These are phyloP conservation scores for Gracilariopsis chorda DNA, from an alignment of 23 red algal genomes.

Conservation along the genomic window DNA sequence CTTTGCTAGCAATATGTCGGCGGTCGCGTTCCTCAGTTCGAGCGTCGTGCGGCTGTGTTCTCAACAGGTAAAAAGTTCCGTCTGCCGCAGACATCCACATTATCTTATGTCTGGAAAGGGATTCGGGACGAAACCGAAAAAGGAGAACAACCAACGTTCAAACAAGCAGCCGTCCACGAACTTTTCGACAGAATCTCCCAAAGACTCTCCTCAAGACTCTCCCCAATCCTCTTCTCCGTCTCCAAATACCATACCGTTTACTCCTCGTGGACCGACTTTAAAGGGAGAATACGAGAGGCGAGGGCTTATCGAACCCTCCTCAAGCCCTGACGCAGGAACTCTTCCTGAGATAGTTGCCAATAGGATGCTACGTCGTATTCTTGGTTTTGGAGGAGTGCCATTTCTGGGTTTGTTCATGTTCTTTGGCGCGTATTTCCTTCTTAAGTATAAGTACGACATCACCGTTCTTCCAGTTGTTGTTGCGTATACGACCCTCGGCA, in stretches of 20 bases:
- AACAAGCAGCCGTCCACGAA: not conserved
- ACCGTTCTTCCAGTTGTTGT: constrained; percentile 70
- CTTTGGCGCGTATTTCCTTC: constrained; percentile 71
- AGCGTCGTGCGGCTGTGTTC: not conserved
- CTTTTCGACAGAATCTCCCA: not conserved
- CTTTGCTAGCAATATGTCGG: not conserved
- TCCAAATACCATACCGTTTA: not conserved
- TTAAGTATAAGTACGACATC: constrained; percentile 71
- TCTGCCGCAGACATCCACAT: not conserved
- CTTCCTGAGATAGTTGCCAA: constrained; percentile 74
- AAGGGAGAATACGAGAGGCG: constrained; percentile 25
- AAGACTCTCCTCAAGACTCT: no score
- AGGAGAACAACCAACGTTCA: not conserved
- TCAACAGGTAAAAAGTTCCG: not conserved
- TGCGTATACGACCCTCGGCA: constrained; percentile 65
- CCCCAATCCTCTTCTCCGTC: not conserved
- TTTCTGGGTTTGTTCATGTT: constrained; percentile 51
- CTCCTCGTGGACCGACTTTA: constrained; percentile 19
- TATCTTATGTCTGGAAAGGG: not conserved
- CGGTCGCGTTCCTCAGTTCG: not conserved
- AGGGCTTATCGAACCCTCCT: constrained; percentile 15
- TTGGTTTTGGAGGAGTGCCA: constrained; percentile 65
- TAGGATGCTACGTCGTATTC: constrained; percentile 74
- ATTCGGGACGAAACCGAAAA: not conserved
- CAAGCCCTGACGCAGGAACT: constrained; percentile 32